Percentiles rank a stretch among this genome's conserved stretches.
Conservation (phyloP, 2,329 filamentous ascomycete species). For the Aspergillus vadensis region DNA sequence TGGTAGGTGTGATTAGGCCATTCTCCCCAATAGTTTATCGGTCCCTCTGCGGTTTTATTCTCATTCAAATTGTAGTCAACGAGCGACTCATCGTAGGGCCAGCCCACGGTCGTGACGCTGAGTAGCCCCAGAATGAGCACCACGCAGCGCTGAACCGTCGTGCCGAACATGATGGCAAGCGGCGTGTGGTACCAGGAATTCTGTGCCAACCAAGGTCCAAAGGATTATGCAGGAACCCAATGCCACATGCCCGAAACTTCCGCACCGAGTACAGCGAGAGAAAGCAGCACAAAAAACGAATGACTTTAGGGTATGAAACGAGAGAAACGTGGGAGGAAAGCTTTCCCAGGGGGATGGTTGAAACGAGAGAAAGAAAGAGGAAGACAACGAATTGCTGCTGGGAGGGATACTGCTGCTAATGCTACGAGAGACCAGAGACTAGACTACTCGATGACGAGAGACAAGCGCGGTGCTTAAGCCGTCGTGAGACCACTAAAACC, state of each 20-base stretch:
- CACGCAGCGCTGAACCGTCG: constrained; percentile 6
- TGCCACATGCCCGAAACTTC: constrained; percentile 9
- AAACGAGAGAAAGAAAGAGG: constrained; percentile 4
- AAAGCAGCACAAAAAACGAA: constrained; percentile 3
- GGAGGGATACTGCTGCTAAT: background rate
- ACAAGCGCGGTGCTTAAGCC: background rate
- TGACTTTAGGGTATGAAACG: background rate
- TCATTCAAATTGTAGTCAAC: constrained; percentile 61
- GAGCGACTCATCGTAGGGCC: constrained; percentile 52
- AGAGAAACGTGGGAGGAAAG: background rate
- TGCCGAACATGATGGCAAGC: constrained; percentile 5
- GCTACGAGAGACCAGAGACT: background rate
- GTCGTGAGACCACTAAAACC: constrained; percentile 9
- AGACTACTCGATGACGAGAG: background rate
- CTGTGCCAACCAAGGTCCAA: constrained; percentile 1
- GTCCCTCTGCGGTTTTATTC: constrained; percentile 56
- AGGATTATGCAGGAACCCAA: background rate
- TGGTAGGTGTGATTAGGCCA: constrained; percentile 54
- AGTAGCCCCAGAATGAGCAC: constrained; percentile 9
- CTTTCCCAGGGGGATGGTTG: background rate
- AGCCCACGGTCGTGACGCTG: constrained; percentile 21
- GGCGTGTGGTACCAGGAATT: constrained; percentile 6
- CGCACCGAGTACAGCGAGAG: too few species aligned
- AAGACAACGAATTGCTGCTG: background rate
- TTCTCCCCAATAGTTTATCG: constrained; percentile 60